Base-by-base conservation (phyloP, 1,139 yeast species). In the Groenewaldozyma sp. region DNA sequence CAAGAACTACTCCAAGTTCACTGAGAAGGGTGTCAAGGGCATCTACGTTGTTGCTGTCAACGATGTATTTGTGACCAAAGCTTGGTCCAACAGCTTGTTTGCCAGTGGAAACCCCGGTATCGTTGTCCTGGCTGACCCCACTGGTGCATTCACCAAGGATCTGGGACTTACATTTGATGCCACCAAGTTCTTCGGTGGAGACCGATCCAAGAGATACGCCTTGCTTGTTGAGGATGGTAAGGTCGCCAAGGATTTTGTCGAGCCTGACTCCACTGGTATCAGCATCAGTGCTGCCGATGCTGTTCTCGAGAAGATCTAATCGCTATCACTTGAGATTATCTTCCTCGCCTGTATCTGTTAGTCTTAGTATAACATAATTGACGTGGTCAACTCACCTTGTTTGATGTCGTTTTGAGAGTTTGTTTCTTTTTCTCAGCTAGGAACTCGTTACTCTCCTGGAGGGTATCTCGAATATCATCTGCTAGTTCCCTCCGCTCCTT, bases 11-110 rank as follows among this genome's bases (percentile, higher is more conserved):
- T 58, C 66, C 9, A 67, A 70, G 20, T 76, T 86, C 56, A 66
- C 71, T 45, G 68, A 67, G 31, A 80, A 82, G 64, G 95, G 95
- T 7, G 68, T 75, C 61, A 41, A 56, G 21, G 64, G 69, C 32
- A 62, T 86, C 42, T 76, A 68, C 51, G 74, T 87, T 35, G 75
- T 87, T 35, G 71, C 94, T 17, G 94, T 84, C 36, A 86, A 87
- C 60, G 95, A 86, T 58, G 74, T 91, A 3, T 86, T 86, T 59
- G 95, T 84, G 37, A 76, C 82, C 55, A 74, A 76, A 53, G 88
- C 93, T 0, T 84, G 94, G 94, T 74, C 73, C 32, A 73, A 74
- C 43, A 50, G 60, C 3, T 59, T 78, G 31, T 60, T 62, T 14
- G 62, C 61, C 27, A 70, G 70, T 3, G 60, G 42, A 31, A 45